Percentiles rank a stretch among this genome's conserved stretches.
These are phyloP conservation scores for Syzygium aromaticum DNA, from an alignment of 345 rosid genomes.

Conservation along the genomic window DNA sequence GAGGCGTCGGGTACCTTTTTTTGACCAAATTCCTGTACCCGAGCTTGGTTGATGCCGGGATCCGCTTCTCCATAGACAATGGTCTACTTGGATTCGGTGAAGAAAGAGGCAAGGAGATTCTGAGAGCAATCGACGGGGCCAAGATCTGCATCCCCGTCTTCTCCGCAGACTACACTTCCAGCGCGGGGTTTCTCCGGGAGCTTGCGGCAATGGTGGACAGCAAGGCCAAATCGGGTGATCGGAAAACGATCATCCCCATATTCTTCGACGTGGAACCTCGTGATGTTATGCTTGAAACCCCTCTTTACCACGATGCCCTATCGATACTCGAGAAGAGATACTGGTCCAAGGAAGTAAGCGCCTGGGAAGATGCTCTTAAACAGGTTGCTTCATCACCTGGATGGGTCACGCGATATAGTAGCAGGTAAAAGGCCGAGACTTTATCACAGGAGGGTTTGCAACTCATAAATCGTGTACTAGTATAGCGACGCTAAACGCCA, in stretches of 20 bases:
- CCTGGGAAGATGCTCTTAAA: not conserved
- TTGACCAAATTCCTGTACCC: not conserved
- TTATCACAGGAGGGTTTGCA: not conserved
- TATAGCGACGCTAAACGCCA: no score
- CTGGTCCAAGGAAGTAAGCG: accelerated
- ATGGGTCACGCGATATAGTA: accelerated
- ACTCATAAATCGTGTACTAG: no score
- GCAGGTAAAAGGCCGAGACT: not conserved
- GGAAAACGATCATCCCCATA: not conserved
- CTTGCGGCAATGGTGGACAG: not conserved
- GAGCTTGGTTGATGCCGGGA: not conserved
- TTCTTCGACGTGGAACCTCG: accelerated
- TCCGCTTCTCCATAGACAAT: accelerated
- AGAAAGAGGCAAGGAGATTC: not conserved
- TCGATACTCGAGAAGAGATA: accelerated
- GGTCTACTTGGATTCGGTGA: no score
- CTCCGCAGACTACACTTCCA: accelerated
- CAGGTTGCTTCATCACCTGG: accelerated
- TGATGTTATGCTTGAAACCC: not conserved
- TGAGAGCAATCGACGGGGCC: not conserved
- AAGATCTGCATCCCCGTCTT: not conserved
- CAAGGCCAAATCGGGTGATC: not conserved
- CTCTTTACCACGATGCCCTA: not conserved
- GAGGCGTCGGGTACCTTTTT: accelerated
- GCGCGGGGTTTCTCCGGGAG: accelerated